phyloP scores from a whole-genome alignment of 371 early-diverging fungal species.

The Mortierella polycephala region DNA sequence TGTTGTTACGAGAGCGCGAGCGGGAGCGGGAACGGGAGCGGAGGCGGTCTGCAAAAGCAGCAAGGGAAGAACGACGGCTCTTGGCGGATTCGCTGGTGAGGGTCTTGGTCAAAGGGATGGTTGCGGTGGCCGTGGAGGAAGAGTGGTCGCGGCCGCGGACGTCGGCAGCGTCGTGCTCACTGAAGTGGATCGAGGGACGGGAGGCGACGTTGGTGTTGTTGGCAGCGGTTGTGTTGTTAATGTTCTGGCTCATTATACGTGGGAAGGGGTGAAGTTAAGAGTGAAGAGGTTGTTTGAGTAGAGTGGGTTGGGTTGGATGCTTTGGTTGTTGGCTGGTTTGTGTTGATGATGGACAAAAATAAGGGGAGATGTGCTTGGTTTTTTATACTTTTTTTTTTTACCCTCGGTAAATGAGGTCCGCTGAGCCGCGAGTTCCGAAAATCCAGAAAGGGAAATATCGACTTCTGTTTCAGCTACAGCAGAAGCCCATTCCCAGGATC shows the following conservation, averaged over 20 bases:
- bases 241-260: slow-evolving; percentile 21
- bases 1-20: slow-evolving; percentile 11
- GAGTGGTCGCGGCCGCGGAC: slow-evolving; percentile 12
- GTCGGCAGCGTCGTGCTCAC: slow-evolving; percentile 6
- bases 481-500: not conserved
- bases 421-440: not conserved
- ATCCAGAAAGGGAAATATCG: not conserved
- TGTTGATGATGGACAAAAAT: not conserved
- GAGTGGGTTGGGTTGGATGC: not conserved
- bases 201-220: slow-evolving; percentile 1
- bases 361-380: not conserved
- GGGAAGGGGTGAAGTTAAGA: not conserved
- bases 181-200: slow-evolving; percentile 27
- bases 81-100: slow-evolving; percentile 14
- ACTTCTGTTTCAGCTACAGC: not conserved
- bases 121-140: not conserved
- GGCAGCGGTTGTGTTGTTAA: slow-evolving; percentile 7
- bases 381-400: not conserved
- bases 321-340: not conserved
- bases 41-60: slow-evolving; percentile 40
- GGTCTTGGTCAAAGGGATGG: slow-evolving; percentile 22
- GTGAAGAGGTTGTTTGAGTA: not conserved
- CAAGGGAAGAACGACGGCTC: slow-evolving; percentile 22
- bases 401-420: not conserved
- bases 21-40: slow-evolving; percentile 37